Base-by-base conservation (phyloP, 805 yeast genomes). In the Ascoidea rubescens region DNA sequence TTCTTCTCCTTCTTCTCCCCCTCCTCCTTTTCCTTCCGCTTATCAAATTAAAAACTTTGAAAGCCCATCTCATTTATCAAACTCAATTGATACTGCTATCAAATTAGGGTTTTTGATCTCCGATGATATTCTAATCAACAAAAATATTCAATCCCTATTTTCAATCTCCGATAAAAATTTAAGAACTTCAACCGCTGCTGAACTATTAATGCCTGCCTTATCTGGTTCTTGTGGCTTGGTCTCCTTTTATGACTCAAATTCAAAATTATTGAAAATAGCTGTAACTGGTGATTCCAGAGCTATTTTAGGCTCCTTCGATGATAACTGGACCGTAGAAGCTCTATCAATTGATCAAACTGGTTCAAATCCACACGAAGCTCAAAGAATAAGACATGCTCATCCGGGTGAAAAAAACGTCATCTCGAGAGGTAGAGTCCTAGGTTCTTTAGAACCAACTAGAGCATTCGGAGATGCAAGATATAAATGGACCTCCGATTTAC, bases 391-490 rank as follows among this genome's bases (percentile, higher is more conserved):
- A 50, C 71, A 78, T 37, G 97, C 90, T 67, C 99, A 93, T 67
- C 99, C 99, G 1, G 82, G 82, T 55, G 97, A 91, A 67, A 84
- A 87, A 42, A 80, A 82, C 50, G 95, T 83, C 47, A 77, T 91
- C 43, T 74, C 85, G 57, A 79, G 87, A 56, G 99, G 98, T 4
- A 79, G 99, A 61, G 86, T 93, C 8, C 73, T 93, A 58, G 99
- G 99, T 0, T 80, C 93, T 8, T 74, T 93, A 56, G 98, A 93
- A 67, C 99, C 99, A 12, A 80, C 96, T 0, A 75, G 99, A 61
- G 96, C 98, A 1, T 93, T 93, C 71, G 99, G 99, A 49, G 99
- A 93, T 66, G 95, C 96, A 54, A 77, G 96, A 55, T 93, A 88
- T 64, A 93, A 93, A 64, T 76, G 95, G 73, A 79, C 89, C 37